Evolutionary conservation across 352 stramenopile species (phyloP), one percentile per base, ranked within the genome.

Genomic region (Phytophthora quininea): DNA sequence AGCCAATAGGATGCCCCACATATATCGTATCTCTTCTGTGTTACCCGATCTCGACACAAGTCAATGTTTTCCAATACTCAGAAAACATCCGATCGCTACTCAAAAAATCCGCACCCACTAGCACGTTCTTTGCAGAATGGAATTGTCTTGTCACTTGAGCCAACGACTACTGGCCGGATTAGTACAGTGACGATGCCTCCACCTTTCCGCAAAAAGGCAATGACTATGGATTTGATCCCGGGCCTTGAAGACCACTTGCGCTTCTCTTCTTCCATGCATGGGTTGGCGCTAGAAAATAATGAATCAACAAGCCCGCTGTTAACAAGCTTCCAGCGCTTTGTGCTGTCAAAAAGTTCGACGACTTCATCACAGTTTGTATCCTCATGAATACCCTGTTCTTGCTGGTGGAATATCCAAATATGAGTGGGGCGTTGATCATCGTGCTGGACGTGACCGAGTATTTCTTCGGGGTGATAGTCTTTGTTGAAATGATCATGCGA

Each of bases 291-390:
- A 53, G 14, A 38, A 35, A 76, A 73, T 43, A 60, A 63, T 4
- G 5, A 27, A 7, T 46, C 56, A 1, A 67, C 68, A 0, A 74
- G 19, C 24, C 59, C 56, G 0, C 48, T 56, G 30, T 78, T 75
- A 56, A 35, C 69, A 0, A 65, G 45, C 5, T 83, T 84, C 42
- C 79, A 90, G 45, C 71, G 67, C 1, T 60, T 86, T 14, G 84
- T 93, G 31, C 66, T 92, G 27, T 92, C 83, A 91, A 92, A 64
- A 79, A 69, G 24, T 93, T 91, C 37, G 86, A 91, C 48, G 82
- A 92, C 58, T 72, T 73, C 15, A 78, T 93, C 48, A 93, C 84
- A 0, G 54, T 68, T 8, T 90, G 82, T 27, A 93, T 93, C 64
- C 65, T 86, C 6, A 40, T 81, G 38, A 93, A 93, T 56, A 92